A percentile compares a stretch with the other conserved stretches of the same genome.
These are phyloP conservation scores for Kuraishia molischiana DNA, from an alignment of 805 yeast species.

Conservation along the genomic window DNA sequence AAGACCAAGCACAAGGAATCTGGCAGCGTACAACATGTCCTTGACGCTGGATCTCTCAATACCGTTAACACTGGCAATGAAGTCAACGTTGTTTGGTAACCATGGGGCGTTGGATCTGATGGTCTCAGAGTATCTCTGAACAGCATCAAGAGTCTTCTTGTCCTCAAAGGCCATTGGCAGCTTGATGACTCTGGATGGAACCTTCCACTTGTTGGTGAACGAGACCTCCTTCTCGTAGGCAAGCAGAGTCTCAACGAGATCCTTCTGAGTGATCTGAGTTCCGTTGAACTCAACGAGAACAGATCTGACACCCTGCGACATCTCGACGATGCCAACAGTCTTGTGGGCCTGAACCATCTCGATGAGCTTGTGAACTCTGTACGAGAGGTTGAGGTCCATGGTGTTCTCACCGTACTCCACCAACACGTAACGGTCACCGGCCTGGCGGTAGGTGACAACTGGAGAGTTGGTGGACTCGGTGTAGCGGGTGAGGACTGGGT, in stretches of 20 bases:
- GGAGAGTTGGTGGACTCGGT: conserved; percentile 44
- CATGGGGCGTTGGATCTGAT: conserved; percentile 92
- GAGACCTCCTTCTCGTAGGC: conserved; percentile 71
- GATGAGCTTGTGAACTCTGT: conserved; percentile 77
- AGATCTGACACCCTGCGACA: conserved; percentile 96
- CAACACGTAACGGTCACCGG: conserved; percentile 89
- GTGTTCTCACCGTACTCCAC: conserved; percentile 89
- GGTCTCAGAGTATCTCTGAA: conserved; percentile 85
- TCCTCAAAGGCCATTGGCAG: conserved; percentile 98
- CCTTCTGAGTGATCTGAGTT: conserved; percentile 45
- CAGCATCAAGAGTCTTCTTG: conserved; percentile 79
- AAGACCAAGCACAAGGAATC: conserved; percentile 86
- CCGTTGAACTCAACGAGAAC: conserved; percentile 83
- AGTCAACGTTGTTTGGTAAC: conserved; percentile 96
- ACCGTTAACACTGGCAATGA: conserved; percentile 78
- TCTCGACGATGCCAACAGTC: conserved; percentile 79
- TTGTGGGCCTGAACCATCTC: conserved; percentile 56
- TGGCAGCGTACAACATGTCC: conserved; percentile 80
- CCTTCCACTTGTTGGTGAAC: conserved; percentile 74
- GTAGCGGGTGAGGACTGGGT: conserved; percentile 57
- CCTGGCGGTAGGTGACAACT: conserved; percentile 80
- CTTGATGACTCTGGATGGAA: conserved; percentile 71
- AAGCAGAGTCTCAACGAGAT: conserved; percentile 51
- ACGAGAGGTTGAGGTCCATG: conserved; percentile 77
- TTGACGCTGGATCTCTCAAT: conserved; percentile 66